Percentiles rank a stretch among this genome's conserved stretches.
These are phyloP conservation scores for Coemansia sp. DNA, from an alignment of 192 early-diverging fungal species.

Conservation along the genomic window DNA sequence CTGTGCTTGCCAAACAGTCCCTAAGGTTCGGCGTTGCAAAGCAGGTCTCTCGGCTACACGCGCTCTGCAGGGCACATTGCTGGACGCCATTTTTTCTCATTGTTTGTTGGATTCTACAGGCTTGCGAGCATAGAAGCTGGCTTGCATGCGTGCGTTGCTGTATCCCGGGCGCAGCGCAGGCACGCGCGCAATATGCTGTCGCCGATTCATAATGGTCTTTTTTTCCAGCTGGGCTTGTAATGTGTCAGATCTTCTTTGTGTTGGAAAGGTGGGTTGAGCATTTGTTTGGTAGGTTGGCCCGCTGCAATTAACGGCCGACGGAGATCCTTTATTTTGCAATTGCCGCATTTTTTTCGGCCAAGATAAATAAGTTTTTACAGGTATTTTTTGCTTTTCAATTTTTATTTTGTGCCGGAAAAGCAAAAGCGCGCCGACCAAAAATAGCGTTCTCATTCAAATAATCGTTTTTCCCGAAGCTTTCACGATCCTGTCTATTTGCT, in stretches of 20 bases:
- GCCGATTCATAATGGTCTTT: not conserved
- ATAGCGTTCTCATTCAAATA: slow-evolving; percentile 1
- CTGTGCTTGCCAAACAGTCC: not conserved
- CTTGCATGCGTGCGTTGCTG: not conserved
- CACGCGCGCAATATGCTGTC: not conserved
- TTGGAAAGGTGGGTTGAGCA: not conserved
- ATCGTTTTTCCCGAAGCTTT: not conserved
- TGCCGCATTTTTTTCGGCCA: slow-evolving; percentile 11
- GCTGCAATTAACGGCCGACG: slow-evolving; percentile 2
- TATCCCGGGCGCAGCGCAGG: not conserved
- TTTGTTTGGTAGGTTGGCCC: not conserved
- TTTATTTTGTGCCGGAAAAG: not conserved
- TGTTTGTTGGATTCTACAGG: not conserved
- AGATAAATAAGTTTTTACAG: not conserved
- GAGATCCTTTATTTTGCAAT: slow-evolving; percentile 10
- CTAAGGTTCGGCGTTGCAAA: too few relatives aligned
- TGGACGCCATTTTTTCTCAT: too few relatives aligned
- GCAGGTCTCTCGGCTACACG: too few relatives aligned
- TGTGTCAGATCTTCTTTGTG: not conserved
- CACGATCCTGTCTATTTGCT: not conserved
- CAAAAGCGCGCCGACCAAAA: not conserved
- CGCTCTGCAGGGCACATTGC: too few relatives aligned
- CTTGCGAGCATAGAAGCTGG: not conserved
- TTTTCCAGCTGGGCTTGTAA: not conserved
- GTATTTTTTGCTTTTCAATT: not conserved